Conservation (phyloP, 192 early-diverging fungal genomes). For the Obelidium mucronatum region DNA sequence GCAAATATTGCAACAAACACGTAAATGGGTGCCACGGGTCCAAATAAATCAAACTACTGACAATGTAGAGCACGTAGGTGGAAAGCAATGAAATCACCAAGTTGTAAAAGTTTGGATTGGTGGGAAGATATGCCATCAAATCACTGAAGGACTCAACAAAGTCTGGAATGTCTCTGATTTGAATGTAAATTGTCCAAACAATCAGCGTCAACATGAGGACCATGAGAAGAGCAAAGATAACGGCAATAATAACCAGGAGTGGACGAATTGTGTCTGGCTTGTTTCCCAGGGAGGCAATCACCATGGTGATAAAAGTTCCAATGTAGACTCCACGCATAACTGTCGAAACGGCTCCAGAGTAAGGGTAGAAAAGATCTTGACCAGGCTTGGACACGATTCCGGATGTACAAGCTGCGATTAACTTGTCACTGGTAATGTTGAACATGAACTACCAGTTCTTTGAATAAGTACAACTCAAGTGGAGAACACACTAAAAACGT, state of each 20-base stretch:
- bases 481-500: not conserved
- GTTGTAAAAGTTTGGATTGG: conserved; percentile 45
- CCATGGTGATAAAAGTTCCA: conserved; percentile 46
- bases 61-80: conserved; percentile 62
- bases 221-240: conserved; percentile 88
- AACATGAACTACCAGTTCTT: conserved; percentile 36
- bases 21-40: conserved; percentile 64
- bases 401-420: not conserved
- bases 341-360: conserved; percentile 52
- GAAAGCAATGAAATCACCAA: conserved; percentile 50
- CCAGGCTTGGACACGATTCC: not conserved
- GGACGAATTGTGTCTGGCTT: conserved; percentile 61
- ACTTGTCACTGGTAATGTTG: conserved; percentile 32
- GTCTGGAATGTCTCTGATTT: conserved; percentile 30
- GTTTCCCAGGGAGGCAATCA: conserved; percentile 62
- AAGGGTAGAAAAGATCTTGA: conserved; percentile 64
- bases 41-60: conserved; percentile 53
- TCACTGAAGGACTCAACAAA: conserved; percentile 12
- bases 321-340: conserved; percentile 45
- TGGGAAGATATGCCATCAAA: conserved; percentile 37
- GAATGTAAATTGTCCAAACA: conserved; percentile 34
- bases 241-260: conserved; percentile 72
- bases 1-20: conserved; percentile 52
- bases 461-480: too few relatives aligned
- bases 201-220: conserved; percentile 57